phyloP scores from a whole-genome alignment of 257 asterid species.

The Knoxia roxburghii region DNA sequence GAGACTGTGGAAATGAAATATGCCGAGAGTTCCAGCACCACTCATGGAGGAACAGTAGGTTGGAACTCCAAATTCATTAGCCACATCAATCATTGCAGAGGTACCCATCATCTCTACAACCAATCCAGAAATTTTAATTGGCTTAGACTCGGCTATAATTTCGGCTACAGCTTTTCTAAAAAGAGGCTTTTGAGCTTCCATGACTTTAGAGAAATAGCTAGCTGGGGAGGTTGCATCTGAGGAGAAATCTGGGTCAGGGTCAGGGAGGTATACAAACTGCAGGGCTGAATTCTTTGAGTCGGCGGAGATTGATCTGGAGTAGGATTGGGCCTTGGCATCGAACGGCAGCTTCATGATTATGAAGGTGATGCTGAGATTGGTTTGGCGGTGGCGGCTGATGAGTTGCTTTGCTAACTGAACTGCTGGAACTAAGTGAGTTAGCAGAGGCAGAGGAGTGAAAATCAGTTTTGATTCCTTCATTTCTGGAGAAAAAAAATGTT shows the following conservation, averaged over 20 bases:
- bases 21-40: background rate
- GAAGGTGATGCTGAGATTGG: slow-evolving; percentile 39
- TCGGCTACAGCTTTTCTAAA: slow-evolving; percentile 24
- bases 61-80: slow-evolving; percentile 24
- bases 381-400: slow-evolving; percentile 29
- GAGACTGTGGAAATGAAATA: slow-evolving; percentile 1
- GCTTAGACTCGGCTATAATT: background rate
- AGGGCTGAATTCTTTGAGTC: slow-evolving; percentile 3
- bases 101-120: slow-evolving; percentile 62
- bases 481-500: too few species aligned
- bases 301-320: slow-evolving; percentile 17
- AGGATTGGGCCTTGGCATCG: slow-evolving; percentile 26
- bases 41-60: slow-evolving; percentile 14
- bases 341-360: slow-evolving; percentile 28
- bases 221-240: background rate
- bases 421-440: slow-evolving; percentile 49
- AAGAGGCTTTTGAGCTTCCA: slow-evolving; percentile 20
- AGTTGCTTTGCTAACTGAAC: slow-evolving; percentile 57
- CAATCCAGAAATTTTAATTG: slow-evolving; percentile 26
- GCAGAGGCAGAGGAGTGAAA: slow-evolving; percentile 54
- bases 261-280: slow-evolving; percentile 4
- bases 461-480: too few species aligned
- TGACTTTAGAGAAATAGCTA: background rate
- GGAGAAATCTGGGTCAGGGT: background rate
- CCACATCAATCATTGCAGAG: slow-evolving; percentile 40